Conservation (phyloP, 805 yeast genomes). For the Candida ovalis region DNA sequence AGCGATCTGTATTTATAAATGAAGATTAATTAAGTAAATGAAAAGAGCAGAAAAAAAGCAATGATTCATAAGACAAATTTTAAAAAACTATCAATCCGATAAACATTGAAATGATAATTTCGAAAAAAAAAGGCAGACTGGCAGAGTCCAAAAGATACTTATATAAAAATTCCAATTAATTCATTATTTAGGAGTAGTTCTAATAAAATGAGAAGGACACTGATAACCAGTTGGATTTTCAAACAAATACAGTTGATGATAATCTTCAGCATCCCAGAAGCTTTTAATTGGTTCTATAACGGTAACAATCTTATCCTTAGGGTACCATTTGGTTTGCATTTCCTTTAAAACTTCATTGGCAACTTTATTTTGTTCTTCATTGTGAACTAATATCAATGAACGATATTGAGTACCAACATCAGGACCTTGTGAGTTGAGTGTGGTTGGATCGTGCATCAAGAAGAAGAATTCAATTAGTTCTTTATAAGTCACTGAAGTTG, state of each 20-base stretch:
- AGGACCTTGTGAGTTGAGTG: constrained; percentile 77
- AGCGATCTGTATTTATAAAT: not conserved
- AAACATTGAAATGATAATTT: too few species aligned
- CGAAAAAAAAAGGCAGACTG: too few species aligned
- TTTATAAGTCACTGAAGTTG: constrained; percentile 50
- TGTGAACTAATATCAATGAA: constrained; percentile 69
- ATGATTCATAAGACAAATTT: too few species aligned
- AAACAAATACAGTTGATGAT: constrained; percentile 79
- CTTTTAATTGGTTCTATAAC: constrained; percentile 58
- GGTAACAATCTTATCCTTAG: constrained; percentile 65
- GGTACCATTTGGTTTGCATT: constrained; percentile 73
- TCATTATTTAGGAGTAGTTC: constrained; percentile 56
- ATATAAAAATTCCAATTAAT: too few species aligned
- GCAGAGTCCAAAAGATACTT: too few species aligned
- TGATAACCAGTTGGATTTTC: constrained; percentile 85
- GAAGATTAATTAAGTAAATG: too few species aligned
- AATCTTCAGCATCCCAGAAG: constrained; percentile 94
- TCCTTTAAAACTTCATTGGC: constrained; percentile 41
- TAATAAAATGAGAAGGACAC: constrained; percentile 83
- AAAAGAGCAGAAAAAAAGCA: too few species aligned
- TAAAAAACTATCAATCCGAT: too few species aligned
- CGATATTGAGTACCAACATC: constrained; percentile 90
- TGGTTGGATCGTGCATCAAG: constrained; percentile 93
- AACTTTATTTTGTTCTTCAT: constrained; percentile 43
- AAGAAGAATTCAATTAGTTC: constrained; percentile 81